Conservation (phyloP, 208 protist species). For the Trypanosoma platydactyli region DNA sequence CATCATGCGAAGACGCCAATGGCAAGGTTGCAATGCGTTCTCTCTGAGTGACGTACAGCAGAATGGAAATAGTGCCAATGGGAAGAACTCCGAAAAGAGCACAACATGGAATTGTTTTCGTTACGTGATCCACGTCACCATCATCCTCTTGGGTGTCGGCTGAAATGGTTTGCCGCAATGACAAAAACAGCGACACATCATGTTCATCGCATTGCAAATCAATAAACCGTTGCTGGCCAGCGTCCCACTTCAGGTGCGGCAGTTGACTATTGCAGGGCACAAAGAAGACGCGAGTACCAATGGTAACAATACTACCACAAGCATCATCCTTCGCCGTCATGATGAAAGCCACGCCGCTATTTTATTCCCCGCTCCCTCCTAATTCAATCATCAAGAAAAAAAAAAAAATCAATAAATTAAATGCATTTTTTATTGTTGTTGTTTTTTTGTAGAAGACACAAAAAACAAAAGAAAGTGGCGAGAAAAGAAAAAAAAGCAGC, state of each 20-base stretch:
- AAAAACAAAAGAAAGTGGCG: too few relatives aligned
- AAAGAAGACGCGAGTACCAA: constrained; percentile 21
- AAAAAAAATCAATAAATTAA: too few relatives aligned
- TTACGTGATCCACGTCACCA: constrained; percentile 13
- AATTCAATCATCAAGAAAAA: background rate
- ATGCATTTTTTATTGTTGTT: too few relatives aligned
- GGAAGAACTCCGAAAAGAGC: constrained; percentile 76
- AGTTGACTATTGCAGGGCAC: constrained; percentile 28
- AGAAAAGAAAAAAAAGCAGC: too few relatives aligned
- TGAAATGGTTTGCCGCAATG: constrained; percentile 21
- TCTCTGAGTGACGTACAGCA: constrained; percentile 62
- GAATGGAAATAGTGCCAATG: constrained; percentile 46
- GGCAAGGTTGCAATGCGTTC: constrained; percentile 38
- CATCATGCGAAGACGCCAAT: constrained; percentile 31
- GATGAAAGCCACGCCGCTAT: background rate
- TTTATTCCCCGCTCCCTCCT: background rate
- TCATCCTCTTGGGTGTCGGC: background rate
- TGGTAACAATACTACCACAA: constrained; percentile 22
- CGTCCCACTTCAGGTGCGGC: constrained; percentile 44
- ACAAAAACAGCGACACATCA: constrained; percentile 32
- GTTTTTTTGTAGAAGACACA: too few relatives aligned
- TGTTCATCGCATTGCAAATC: constrained; percentile 35
- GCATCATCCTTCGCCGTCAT: constrained; percentile 1
- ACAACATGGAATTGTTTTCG: constrained; percentile 32
- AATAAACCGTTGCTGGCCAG: constrained; percentile 45